phyloP scores from a whole-genome alignment of 2,329 filamentous ascomycete species.

The Aspergillus terreus region DNA sequence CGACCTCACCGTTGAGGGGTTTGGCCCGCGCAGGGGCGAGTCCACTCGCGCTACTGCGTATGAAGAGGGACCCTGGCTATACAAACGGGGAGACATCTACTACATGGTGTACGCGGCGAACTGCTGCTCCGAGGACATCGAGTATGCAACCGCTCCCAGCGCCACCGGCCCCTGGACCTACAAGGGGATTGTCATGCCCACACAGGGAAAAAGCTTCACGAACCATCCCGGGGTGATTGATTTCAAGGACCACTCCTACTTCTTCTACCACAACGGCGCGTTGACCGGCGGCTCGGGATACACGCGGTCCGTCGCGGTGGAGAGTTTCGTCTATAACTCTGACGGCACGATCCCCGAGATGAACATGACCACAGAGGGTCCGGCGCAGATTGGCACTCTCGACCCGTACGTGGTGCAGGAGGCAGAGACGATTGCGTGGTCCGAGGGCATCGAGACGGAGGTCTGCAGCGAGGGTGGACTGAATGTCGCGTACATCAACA shows the following conservation, averaged over 20 bases:
- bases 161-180: constrained; percentile 2
- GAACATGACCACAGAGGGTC: constrained; percentile 1
- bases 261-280: constrained; percentile 4
- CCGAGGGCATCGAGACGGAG: neutral
- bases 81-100: constrained; percentile 1
- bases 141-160: neutral
- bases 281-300: neutral
- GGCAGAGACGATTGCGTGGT: constrained; percentile 3
- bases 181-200: neutral
- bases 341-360: constrained; percentile 1
- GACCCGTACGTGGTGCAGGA: constrained; percentile 1
- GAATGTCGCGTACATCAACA: neutral
- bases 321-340: neutral
- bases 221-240: constrained; percentile 1
- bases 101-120: constrained; percentile 3
- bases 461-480: neutral
- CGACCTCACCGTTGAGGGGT: neutral
- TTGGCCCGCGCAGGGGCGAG: neutral
- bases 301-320: neutral
- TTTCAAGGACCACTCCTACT: neutral
- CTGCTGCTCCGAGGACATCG: constrained; percentile 4
- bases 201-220: neutral
- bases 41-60: neutral
- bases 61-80: constrained; percentile 3
- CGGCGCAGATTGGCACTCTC: neutral